Conservation (phyloP, 768 basidiomycete genomes). For the Pleurotus djamor region DNA sequence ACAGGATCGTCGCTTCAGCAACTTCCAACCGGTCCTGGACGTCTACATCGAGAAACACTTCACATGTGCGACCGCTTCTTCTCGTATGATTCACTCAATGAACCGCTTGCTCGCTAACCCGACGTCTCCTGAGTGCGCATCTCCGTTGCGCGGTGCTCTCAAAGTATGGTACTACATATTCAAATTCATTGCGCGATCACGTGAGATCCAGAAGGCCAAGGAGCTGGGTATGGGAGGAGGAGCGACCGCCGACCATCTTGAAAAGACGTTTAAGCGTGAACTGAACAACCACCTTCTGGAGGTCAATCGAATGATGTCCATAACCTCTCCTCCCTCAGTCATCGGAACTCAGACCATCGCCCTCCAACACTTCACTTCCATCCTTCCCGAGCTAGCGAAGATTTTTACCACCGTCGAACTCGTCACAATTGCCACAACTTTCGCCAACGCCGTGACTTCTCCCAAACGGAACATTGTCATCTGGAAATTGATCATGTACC, state of each 20-base stretch:
- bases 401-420: slow-evolving; percentile 83
- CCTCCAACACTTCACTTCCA: slow-evolving; percentile 89
- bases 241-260: slow-evolving; percentile 83
- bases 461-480: slow-evolving; percentile 86
- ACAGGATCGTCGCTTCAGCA: slow-evolving; percentile 91
- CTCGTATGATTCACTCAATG: slow-evolving; percentile 87
- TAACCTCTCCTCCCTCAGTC: slow-evolving; percentile 74
- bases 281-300: slow-evolving; percentile 72
- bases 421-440: slow-evolving; percentile 82
- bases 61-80: slow-evolving; percentile 73
- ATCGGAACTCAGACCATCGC: slow-evolving; percentile 97
- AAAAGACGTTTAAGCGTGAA: slow-evolving; percentile 82
- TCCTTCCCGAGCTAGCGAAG: slow-evolving; percentile 83
- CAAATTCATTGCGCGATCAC: slow-evolving; percentile 89
- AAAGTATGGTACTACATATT: slow-evolving; percentile 98
- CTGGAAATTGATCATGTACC: slow-evolving; percentile 92
- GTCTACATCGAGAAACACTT: slow-evolving; percentile 93
- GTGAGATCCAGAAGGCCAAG: slow-evolving; percentile 83
- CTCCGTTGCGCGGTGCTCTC: slow-evolving; percentile 80
- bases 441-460: slow-evolving; percentile 78
- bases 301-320: slow-evolving; percentile 89
- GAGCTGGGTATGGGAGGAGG: slow-evolving; percentile 79
- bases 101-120: slow-evolving; percentile 77
- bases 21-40: slow-evolving; percentile 92
- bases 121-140: slow-evolving; percentile 67